Percentiles rank a stretch among this genome's conserved stretches.
These are phyloP conservation scores for Nannizzia gypsea DNA, from an alignment of 2,329 filamentous ascomycete species.

Conservation along the genomic window DNA sequence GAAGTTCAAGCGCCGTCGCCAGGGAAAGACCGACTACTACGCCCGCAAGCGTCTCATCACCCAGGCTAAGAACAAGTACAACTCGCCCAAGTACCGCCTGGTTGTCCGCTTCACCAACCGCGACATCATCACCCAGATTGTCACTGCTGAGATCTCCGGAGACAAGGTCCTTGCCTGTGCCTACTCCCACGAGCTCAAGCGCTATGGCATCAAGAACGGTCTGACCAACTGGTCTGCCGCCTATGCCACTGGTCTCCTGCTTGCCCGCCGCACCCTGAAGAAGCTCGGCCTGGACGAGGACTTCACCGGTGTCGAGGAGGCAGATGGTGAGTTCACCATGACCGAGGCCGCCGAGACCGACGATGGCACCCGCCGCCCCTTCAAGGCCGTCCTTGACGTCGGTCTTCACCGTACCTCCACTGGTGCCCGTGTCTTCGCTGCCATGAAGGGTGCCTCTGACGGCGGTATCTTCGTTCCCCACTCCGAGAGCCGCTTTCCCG, in stretches of 20 bases:
- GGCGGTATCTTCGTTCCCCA: conserved; percentile 94
- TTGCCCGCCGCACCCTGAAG: conserved; percentile 90
- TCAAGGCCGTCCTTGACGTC: conserved; percentile 98
- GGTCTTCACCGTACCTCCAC: conserved; percentile 95
- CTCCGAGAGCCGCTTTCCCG: conserved; percentile 99
- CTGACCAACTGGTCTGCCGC: conserved; percentile 99
- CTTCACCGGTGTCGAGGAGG: conserved; percentile 93
- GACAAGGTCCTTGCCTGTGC: conserved; percentile 93
- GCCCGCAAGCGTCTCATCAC: conserved; percentile 98
- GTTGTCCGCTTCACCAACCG: conserved; percentile 99
- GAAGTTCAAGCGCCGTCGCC: conserved; percentile 95
- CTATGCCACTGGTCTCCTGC: conserved; percentile 90
- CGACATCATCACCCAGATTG: conserved; percentile 97
- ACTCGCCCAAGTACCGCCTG: conserved; percentile 98
- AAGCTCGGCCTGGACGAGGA: conserved; percentile 92
- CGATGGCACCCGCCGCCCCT: conserved; percentile 80
- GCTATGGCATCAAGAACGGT: conserved; percentile 95
- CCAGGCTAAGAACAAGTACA: conserved; percentile 99
- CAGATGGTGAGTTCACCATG: conserved; percentile 88
- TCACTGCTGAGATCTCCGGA: conserved; percentile 88
- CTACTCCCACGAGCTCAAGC: conserved; percentile 94
- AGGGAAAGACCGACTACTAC: conserved; percentile 99
- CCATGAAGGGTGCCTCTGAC: conserved; percentile 99
- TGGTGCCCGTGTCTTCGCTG: conserved; percentile 96
- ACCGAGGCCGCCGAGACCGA: conserved; percentile 89